phyloP scores from a whole-genome alignment of 768 basidiomycete genomes.

The Ramaria sp. region DNA sequence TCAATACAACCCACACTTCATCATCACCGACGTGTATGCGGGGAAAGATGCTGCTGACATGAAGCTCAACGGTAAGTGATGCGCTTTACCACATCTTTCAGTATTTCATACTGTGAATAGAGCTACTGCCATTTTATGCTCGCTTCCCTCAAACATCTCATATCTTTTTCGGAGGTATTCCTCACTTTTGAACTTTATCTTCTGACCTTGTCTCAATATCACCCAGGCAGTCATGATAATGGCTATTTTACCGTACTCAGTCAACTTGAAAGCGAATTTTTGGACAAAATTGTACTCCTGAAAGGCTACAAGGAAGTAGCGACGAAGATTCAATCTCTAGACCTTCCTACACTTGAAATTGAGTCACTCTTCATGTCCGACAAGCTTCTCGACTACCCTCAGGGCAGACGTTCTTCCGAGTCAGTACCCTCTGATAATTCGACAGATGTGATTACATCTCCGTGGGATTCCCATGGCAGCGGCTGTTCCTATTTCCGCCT shows the following conservation, averaged over 20 bases:
- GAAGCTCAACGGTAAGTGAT: not conserved
- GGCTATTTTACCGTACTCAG: not conserved
- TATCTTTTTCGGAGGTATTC: not conserved
- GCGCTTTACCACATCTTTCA: not conserved
- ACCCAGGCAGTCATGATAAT: not conserved
- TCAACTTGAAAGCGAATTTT: slow-evolving; percentile 45
- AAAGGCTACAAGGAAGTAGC: slow-evolving; percentile 34
- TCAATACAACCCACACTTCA: not conserved
- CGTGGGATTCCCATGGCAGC: too few relatives aligned
- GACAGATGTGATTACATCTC: too few relatives aligned
- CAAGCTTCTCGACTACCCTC: too few relatives aligned
- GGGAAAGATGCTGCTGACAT: not conserved
- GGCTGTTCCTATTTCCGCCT: too few relatives aligned
- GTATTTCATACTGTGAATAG: not conserved
- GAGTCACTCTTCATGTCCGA: slow-evolving; percentile 37
- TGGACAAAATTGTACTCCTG: slow-evolving; percentile 57
- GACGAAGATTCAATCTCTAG: slow-evolving; percentile 34
- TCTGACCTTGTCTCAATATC: not conserved
- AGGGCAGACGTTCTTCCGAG: too few relatives aligned
- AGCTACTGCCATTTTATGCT: not conserved
- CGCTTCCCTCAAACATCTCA: not conserved
- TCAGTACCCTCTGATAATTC: too few relatives aligned
- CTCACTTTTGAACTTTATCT: not conserved
- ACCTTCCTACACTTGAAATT: slow-evolving; percentile 43
- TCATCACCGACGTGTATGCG: not conserved